phyloP scores from a whole-genome alignment of 129 eudicot species.

The Artemisia tridentata region DNA sequence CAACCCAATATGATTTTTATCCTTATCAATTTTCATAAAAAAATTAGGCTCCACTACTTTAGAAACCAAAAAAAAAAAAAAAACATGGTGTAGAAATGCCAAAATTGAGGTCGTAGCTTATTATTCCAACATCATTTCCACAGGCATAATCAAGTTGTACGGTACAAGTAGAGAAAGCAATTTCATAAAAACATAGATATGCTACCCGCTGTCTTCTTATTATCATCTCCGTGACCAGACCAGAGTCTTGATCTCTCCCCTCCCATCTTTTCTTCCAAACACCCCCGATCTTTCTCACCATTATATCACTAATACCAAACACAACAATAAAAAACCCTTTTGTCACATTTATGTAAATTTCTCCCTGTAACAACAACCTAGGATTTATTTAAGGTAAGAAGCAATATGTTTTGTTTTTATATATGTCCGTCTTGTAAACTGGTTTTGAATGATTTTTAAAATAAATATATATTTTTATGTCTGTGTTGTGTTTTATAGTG shows the following conservation, averaged over 20 bases:
- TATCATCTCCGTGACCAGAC: constrained; percentile 13
- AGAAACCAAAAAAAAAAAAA: background rate
- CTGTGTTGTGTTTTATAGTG: no score
- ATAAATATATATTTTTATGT: no score
- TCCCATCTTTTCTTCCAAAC: constrained; percentile 1
- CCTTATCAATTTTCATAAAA: no score
- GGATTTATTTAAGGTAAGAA: no score
- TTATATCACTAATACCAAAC: no score
- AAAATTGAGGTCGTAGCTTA: background rate
- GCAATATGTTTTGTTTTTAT: no score
- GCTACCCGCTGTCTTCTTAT: constrained; percentile 30
- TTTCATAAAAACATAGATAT: background rate
- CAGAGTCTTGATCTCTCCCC: constrained; percentile 29
- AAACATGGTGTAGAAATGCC: constrained; percentile 7
- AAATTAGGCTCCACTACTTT: background rate
- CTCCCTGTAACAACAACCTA: no score
- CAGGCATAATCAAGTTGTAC: constrained; percentile 18
- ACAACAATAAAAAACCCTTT: no score
- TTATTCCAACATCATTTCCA: background rate
- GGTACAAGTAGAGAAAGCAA: constrained; percentile 11
- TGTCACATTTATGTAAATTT: no score
- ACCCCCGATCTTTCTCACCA: constrained; percentile 18
- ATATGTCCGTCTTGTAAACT: no score
- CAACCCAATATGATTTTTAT: no score
- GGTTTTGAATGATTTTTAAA: no score